phyloP scores from a whole-genome alignment of 2,329 filamentous ascomycete genomes.

The Huntiella decipiens region DNA sequence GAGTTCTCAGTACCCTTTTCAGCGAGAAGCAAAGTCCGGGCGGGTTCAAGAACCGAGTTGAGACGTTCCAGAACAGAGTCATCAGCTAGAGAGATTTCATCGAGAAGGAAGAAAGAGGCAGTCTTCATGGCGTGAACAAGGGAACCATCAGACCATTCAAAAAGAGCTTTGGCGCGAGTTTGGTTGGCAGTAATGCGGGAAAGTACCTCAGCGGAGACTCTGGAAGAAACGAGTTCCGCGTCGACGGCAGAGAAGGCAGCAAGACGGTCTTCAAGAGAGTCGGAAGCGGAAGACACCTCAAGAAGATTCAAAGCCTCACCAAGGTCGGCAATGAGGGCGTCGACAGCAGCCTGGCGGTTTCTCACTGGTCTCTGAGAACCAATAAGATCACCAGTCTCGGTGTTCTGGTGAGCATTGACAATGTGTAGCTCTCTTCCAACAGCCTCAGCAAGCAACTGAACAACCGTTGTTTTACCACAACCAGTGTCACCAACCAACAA shows the following conservation, averaged over 20 bases:
- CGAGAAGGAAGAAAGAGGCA: constrained; percentile 79
- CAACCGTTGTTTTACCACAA: constrained; percentile 93
- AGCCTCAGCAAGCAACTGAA: constrained; percentile 74
- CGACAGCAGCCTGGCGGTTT: constrained; percentile 57
- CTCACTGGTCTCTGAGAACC: constrained; percentile 83
- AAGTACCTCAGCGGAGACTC: constrained; percentile 28
- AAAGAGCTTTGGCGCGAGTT: constrained; percentile 61
- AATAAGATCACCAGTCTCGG: constrained; percentile 92
- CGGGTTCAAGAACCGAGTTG: constrained; percentile 88
- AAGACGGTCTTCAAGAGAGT: constrained; percentile 12
- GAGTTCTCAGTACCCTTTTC: constrained; percentile 83
- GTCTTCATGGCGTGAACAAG: constrained; percentile 84
- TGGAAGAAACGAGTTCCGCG: constrained; percentile 20
- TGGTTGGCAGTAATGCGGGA: constrained; percentile 28
- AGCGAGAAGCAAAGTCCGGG: constrained; percentile 68
- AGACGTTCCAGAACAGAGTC: constrained; percentile 91
- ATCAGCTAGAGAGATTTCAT: constrained; percentile 94
- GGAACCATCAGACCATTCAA: constrained; percentile 91
- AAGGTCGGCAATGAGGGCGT: constrained; percentile 45
- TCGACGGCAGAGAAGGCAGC: constrained; percentile 27
- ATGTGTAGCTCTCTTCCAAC: constrained; percentile 60
- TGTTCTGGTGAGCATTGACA: constrained; percentile 95
- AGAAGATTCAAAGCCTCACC: constrained; percentile 25
- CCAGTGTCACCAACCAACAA: constrained; percentile 91
- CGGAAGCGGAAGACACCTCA: not conserved